These are phyloP conservation scores for Colletotrichum brevisporum DNA, from an alignment of 2,329 filamentous ascomycete genomes.

Conservation along the genomic window DNA sequence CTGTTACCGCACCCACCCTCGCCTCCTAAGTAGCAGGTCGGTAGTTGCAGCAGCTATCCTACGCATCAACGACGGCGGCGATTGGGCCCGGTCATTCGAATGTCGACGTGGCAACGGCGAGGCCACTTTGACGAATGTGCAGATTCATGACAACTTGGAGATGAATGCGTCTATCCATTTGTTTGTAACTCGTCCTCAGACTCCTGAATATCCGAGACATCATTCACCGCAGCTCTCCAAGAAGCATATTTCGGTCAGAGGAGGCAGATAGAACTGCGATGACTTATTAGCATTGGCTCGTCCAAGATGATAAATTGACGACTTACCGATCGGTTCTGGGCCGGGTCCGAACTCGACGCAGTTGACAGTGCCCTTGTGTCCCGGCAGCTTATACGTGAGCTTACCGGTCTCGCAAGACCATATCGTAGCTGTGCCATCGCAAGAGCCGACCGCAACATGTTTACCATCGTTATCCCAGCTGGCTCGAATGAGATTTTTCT, in stretches of 20 bases:
- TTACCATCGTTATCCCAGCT: slow-evolving; percentile 92
- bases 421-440: slow-evolving; percentile 90
- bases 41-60: too few relatives aligned
- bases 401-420: slow-evolving; percentile 94
- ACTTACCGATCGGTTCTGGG: slow-evolving; percentile 89
- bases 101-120: too few relatives aligned
- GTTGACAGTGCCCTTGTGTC: slow-evolving; percentile 95
- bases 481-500: slow-evolving; percentile 91
- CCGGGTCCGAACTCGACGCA: slow-evolving; percentile 91
- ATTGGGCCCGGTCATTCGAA: too few relatives aligned
- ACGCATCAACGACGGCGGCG: too few relatives aligned
- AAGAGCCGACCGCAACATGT: slow-evolving; percentile 89
- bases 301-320: neutral
- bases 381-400: slow-evolving; percentile 93
- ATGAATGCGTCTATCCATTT: too few relatives aligned
- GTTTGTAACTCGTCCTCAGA: neutral
- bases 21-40: too few relatives aligned
- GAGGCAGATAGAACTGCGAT: slow-evolving; percentile 86
- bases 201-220: too few relatives aligned
- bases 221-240: slow-evolving; percentile 76
- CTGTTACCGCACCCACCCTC: too few relatives aligned
- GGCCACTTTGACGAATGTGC: too few relatives aligned
- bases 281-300: slow-evolving; percentile 50
- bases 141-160: too few relatives aligned
- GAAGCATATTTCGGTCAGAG: slow-evolving; percentile 87